Base-by-base conservation (phyloP, 1,139 yeast genomes). In the Oligophagozyma castellii region DNA sequence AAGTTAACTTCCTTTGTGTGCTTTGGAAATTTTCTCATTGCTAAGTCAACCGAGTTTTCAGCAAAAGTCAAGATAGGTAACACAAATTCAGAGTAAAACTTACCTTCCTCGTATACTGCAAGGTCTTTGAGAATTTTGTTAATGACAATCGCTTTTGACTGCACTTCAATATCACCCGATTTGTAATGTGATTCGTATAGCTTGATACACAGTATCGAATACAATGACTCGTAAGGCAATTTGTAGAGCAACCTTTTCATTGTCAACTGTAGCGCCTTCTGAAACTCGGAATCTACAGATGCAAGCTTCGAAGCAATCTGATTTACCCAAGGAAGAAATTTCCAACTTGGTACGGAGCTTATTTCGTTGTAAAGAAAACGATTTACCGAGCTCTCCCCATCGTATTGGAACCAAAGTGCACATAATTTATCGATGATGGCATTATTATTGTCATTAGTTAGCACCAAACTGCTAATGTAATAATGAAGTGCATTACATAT, bases 151-250 rank as follows among this genome's bases (percentile, higher is more conserved):
- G 67, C 61, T 45, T 75, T 67, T 2, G 72, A 62, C 1, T 46
- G 33, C 36, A 69, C 60, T 1, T 59, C 47, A 1, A 58, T 50
- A 12, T 57, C 54, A 2, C 51, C 40, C 3, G 53, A 50, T 10
- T 14, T 15, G 12, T 24, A 21, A 24, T 49, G 52, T 4, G 48
- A 40, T 0, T 58, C 55, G 40, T 71, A 70, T 13, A 65, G 53
- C 22, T 62, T 55, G 37, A 77, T 57, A 11, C 80, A 73, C 36
- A 73, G 58, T 15, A 86, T 53, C 27, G 74, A 68, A 48, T 81
- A 84, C 3, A 84, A 48, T 0, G 81, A 61, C 41, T 89, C 96
- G 49, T 63, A 71, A 0, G 96, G 96, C 44, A 84, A 86, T 16
- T 65, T 64, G 7, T 43, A 38, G 30, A 81, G 65, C 14, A 83